A percentile compares a stretch with the other conserved stretches of the same genome.
phyloP scores from a whole-genome alignment of 495 filamentous ascomycete genomes.

The Cercophora samala region DNA sequence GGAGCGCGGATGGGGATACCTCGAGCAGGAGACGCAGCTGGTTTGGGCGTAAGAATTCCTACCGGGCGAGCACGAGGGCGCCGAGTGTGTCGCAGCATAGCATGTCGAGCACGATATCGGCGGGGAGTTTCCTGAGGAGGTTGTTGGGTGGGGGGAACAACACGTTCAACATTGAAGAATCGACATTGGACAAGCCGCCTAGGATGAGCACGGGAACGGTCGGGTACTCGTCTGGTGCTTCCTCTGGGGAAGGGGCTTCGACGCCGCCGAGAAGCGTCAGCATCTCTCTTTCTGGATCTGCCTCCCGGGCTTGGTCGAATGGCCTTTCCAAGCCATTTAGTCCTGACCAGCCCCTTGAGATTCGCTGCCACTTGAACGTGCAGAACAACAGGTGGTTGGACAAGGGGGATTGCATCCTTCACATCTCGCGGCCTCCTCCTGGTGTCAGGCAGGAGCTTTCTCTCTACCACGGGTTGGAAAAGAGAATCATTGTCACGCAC shows the following conservation, averaged over 20 bases:
- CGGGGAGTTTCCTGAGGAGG: constrained; percentile 66
- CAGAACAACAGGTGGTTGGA: constrained; percentile 81
- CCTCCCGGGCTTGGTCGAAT: constrained; percentile 48
- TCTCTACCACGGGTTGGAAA: constrained; percentile 61
- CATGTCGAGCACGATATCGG: constrained; percentile 60
- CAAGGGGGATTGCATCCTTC: constrained; percentile 76
- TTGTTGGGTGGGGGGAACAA: constrained; percentile 49
- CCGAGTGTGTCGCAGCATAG: constrained; percentile 45
- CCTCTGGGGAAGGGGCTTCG: constrained; percentile 37
- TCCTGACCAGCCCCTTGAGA: constrained; percentile 55
- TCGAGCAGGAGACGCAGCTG: constrained; percentile 45
- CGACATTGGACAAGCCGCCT: constrained; percentile 42
- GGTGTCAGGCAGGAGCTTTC: constrained; percentile 51
- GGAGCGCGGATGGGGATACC: constrained; percentile 38
- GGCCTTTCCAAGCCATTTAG: constrained; percentile 32
- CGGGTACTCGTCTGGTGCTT: constrained; percentile 56
- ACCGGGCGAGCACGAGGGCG: constrained; percentile 52
- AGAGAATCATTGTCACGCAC: constrained; percentile 71
- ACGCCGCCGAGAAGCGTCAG: constrained; percentile 59
- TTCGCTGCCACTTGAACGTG: constrained; percentile 76
- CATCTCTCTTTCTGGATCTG: constrained; percentile 44
- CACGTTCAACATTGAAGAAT: constrained; percentile 74
- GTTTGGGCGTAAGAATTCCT: constrained; percentile 60
- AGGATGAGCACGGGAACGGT: constrained; percentile 40
- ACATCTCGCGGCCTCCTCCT: constrained; percentile 68